Evolutionary conservation across 2,329 filamentous ascomycete genomes (phyloP).

Genomic region (Blastomyces parvus): DNA sequence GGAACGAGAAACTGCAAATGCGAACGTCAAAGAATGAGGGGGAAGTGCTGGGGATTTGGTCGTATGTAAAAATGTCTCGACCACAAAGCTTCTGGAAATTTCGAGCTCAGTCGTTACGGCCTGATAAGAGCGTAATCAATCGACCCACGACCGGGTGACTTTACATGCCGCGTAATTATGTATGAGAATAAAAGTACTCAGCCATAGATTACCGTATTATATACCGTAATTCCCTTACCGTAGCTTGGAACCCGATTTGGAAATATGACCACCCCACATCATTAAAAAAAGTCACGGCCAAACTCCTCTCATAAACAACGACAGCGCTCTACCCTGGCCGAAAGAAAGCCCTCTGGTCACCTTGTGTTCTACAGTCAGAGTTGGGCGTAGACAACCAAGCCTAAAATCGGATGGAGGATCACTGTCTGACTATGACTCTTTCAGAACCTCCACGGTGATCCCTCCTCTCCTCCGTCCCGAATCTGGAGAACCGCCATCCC

Average conservation of each 20-base stretch:
- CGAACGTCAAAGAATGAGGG: constrained; percentile 3
- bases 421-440: constrained; percentile 26
- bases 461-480: constrained; percentile 12
- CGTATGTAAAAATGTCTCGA: not conserved
- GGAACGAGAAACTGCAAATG: not conserved
- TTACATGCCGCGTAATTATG: constrained; percentile 9
- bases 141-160: constrained; percentile 6
- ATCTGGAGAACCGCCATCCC: constrained; percentile 1
- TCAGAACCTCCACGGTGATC: constrained; percentile 25
- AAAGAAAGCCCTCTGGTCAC: not conserved
- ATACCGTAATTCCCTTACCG: constrained; percentile 2
- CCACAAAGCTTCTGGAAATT: constrained; percentile 36
- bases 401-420: constrained; percentile 6
- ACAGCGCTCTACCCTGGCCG: not conserved
- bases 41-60: constrained; percentile 1
- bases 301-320: not conserved
- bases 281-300: constrained; percentile 4
- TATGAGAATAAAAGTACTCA: constrained; percentile 6
- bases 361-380: not conserved
- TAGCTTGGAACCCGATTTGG: constrained; percentile 2
- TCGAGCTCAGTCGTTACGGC: constrained; percentile 21
- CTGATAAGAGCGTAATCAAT: not conserved
- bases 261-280: constrained; percentile 11
- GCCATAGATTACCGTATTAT: not conserved
- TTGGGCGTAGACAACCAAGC: not conserved